Evolutionary conservation across 2,329 filamentous ascomycete genomes (phyloP).

Genomic region (Cladosporium velox): DNA sequence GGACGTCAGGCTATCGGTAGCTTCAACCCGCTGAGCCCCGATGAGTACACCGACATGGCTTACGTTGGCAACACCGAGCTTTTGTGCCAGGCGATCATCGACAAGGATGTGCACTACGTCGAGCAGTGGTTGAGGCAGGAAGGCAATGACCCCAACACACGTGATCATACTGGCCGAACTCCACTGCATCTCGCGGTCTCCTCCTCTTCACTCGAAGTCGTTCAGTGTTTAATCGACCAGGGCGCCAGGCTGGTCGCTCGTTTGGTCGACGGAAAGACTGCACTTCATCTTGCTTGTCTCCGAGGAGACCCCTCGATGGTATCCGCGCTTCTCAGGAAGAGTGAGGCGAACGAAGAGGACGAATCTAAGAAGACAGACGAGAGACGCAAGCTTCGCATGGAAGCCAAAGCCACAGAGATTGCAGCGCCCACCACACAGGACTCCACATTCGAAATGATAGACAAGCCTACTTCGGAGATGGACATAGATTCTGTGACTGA

Average conservation of each 20-base stretch:
- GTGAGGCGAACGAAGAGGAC: slow-evolving; percentile 70
- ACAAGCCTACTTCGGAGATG: slow-evolving; percentile 43
- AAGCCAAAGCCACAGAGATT: neutral
- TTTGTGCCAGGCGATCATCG: slow-evolving; percentile 79
- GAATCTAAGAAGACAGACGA: slow-evolving; percentile 53
- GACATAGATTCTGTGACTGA: slow-evolving; percentile 50
- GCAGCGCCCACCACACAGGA: slow-evolving; percentile 21
- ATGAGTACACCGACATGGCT: slow-evolving; percentile 90
- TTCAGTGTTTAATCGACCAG: slow-evolving; percentile 69
- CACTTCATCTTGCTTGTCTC: slow-evolving; percentile 77
- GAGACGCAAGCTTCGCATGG: slow-evolving; percentile 31
- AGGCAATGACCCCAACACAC: slow-evolving; percentile 67
- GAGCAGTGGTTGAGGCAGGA: slow-evolving; percentile 69
- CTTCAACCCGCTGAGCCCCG: slow-evolving; percentile 78
- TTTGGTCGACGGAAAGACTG: slow-evolving; percentile 76
- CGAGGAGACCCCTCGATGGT: slow-evolving; percentile 70
- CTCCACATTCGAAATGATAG: slow-evolving; percentile 48
- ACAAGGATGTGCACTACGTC: slow-evolving; percentile 70
- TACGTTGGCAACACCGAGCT: slow-evolving; percentile 78
- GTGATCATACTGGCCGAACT: slow-evolving; percentile 77
- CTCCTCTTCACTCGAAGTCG: slow-evolving; percentile 68
- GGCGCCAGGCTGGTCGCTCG: slow-evolving; percentile 73
- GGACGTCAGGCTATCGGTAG: slow-evolving; percentile 72
- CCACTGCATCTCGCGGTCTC: slow-evolving; percentile 76
- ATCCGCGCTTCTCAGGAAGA: slow-evolving; percentile 71